These are phyloP conservation scores for Monosporozyma solicola DNA, from an alignment of 805 yeast species.

Conservation along the genomic window DNA sequence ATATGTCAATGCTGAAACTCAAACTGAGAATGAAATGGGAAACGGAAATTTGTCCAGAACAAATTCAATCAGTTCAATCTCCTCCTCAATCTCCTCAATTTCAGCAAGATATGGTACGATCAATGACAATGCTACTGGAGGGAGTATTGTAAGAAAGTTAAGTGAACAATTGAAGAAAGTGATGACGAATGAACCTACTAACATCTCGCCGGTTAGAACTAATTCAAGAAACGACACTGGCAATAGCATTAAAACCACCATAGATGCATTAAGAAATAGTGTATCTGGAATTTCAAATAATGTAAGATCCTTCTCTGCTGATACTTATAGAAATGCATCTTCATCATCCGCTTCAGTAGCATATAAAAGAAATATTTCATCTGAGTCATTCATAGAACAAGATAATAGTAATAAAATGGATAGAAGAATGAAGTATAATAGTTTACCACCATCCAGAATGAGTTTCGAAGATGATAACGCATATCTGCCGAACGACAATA, in stretches of 20 bases:
- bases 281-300: slow-evolving; percentile 7
- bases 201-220: slow-evolving; percentile 14
- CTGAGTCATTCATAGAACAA: not conserved
- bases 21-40: slow-evolving; percentile 8
- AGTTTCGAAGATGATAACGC: not conserved
- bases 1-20: slow-evolving; percentile 13
- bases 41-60: not conserved
- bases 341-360: not conserved
- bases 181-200: slow-evolving; percentile 15
- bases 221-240: slow-evolving; percentile 21
- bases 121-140: slow-evolving; percentile 13
- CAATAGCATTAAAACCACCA: slow-evolving; percentile 16
- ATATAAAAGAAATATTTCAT: not conserved
- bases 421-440: not conserved
- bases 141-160: slow-evolving; percentile 12
- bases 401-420: not conserved
- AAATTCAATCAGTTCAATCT: not conserved
- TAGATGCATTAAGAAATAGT: slow-evolving; percentile 12
- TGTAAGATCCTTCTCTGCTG: slow-evolving; percentile 5
- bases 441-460: not conserved
- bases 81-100: not conserved
- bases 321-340: slow-evolving; percentile 3
- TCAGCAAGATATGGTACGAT: slow-evolving; percentile 3
- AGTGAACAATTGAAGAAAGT: slow-evolving; percentile 14
- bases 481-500: not conserved